phyloP scores from a whole-genome alignment of 768 basidiomycete species.

The Postia placenta region DNA sequence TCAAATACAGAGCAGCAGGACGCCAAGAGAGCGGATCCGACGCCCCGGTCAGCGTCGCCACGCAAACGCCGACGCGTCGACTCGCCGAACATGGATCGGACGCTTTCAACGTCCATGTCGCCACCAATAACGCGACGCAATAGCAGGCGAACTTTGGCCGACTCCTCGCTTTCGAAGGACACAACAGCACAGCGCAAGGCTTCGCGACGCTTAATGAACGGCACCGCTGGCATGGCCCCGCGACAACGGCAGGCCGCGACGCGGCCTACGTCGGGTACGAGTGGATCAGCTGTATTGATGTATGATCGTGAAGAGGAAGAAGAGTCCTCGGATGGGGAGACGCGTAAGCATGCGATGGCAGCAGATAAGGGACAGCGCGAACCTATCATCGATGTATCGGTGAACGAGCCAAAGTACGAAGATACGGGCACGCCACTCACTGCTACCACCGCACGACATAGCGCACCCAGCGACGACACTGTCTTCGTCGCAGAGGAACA shows the following conservation, averaged over 20 bases:
- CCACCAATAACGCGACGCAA: slow-evolving; percentile 11
- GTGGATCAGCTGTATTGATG: too few species aligned
- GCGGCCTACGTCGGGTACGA: background rate
- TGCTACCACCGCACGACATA: slow-evolving; percentile 42
- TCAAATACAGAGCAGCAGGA: slow-evolving; percentile 19
- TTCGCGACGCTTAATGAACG: background rate
- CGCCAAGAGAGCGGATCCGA: slow-evolving; percentile 6
- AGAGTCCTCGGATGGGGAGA: background rate
- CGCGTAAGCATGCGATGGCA: too few species aligned
- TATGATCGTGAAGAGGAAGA: background rate
- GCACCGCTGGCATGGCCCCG: too few species aligned
- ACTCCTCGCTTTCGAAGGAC: slow-evolving; percentile 1
- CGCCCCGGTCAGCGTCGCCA: slow-evolving; percentile 14
- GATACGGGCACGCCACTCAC: slow-evolving; percentile 47
- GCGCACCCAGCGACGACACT: slow-evolving; percentile 54
- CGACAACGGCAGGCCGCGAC: too few species aligned
- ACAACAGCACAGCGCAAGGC: slow-evolving; percentile 6
- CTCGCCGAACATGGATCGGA: too few species aligned
- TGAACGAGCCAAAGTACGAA: slow-evolving; percentile 40
- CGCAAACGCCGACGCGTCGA: slow-evolving; percentile 27
- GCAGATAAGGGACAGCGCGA: background rate
- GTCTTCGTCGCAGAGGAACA: slow-evolving; percentile 34
- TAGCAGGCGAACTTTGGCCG: background rate
- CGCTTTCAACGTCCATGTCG: too few species aligned
- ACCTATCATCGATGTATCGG: background rate